These are phyloP conservation scores for Oropetium thomaeum DNA, from an alignment of 176 grass and related monocot species.

Conservation along the genomic window DNA sequence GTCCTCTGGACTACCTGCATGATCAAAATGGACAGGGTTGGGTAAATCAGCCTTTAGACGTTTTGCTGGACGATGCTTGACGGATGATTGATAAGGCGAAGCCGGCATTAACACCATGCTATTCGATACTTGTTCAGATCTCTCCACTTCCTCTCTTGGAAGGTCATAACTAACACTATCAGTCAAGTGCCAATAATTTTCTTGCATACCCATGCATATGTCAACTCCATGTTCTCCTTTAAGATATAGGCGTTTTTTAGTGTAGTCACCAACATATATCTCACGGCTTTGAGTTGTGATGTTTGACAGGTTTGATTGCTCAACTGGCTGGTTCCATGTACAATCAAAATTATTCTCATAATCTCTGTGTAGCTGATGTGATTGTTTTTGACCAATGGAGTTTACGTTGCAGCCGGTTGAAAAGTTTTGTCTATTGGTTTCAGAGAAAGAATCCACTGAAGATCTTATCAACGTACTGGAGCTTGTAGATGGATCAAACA, in stretches of 20 bases:
- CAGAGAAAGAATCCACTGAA: slow-evolving; percentile 2
- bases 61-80: slow-evolving; percentile 46
- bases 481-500: slow-evolving; percentile 40
- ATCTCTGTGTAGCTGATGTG: slow-evolving; percentile 4
- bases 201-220: slow-evolving; percentile 54
- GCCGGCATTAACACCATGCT: slow-evolving; percentile 43
- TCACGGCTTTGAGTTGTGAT: slow-evolving; percentile 20
- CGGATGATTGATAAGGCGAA: slow-evolving; percentile 39
- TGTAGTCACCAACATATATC: slow-evolving; percentile 39
- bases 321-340: not conserved
- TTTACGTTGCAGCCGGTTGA: slow-evolving; percentile 10
- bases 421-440: not conserved
- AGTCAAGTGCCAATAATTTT: slow-evolving; percentile 15
- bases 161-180: slow-evolving; percentile 41
- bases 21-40: slow-evolving; percentile 17
- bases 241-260: slow-evolving; percentile 3
- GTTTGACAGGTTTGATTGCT: slow-evolving; percentile 39
- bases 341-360: slow-evolving; percentile 13
- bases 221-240: slow-evolving; percentile 30
- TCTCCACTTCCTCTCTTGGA: slow-evolving; percentile 27
- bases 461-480: slow-evolving; percentile 28
- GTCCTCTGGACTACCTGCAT: slow-evolving; percentile 27
- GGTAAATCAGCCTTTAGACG: slow-evolving; percentile 39
- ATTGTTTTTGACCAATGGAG: not conserved
- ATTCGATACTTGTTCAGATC: slow-evolving; percentile 41